Percentiles rank a stretch among this genome's conserved stretches.
These are phyloP conservation scores for Micractinium sp. DNA, from an alignment of 139 green algal genomes.

Conservation along the genomic window DNA sequence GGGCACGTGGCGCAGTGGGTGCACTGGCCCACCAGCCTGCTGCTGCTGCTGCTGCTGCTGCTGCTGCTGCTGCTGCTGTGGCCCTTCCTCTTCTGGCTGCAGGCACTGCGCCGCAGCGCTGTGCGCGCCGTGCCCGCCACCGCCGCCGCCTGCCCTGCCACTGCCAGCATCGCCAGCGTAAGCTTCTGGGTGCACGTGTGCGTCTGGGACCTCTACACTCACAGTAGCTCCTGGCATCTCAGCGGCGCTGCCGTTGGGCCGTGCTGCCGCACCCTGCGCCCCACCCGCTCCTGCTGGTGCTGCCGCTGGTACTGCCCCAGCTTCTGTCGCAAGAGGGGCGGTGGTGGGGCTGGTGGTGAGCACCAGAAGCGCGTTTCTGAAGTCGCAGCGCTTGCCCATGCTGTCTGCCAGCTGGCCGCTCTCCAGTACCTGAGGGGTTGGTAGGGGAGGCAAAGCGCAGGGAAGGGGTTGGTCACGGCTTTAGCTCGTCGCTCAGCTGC, in stretches of 20 bases:
- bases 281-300: not conserved
- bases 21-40: not conserved
- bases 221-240: not conserved
- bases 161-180: not conserved
- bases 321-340: not conserved
- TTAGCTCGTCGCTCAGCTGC: not conserved
- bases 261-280: not conserved
- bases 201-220: not conserved
- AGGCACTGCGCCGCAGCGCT: slow-evolving; percentile 18
- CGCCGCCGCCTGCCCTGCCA: not conserved
- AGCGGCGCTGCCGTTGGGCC: too few relatives aligned
- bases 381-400: slow-evolving; percentile 39
- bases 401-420: slow-evolving; percentile 37
- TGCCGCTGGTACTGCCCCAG: not conserved
- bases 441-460: not conserved
- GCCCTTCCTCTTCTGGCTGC: not conserved
- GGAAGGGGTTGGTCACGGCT: not conserved
- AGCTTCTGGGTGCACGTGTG: slow-evolving; percentile 4
- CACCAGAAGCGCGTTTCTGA: slow-evolving; percentile 38
- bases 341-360: slow-evolving; percentile 28
- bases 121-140: slow-evolving; percentile 5
- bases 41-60: not conserved
- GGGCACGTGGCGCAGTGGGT: slow-evolving; percentile 16
- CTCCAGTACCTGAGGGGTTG: slow-evolving; percentile 22
- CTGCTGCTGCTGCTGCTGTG: not conserved